Evolutionary conservation across 768 basidiomycete genomes (phyloP).

Genomic region (Cantharellus anzutake): DNA sequence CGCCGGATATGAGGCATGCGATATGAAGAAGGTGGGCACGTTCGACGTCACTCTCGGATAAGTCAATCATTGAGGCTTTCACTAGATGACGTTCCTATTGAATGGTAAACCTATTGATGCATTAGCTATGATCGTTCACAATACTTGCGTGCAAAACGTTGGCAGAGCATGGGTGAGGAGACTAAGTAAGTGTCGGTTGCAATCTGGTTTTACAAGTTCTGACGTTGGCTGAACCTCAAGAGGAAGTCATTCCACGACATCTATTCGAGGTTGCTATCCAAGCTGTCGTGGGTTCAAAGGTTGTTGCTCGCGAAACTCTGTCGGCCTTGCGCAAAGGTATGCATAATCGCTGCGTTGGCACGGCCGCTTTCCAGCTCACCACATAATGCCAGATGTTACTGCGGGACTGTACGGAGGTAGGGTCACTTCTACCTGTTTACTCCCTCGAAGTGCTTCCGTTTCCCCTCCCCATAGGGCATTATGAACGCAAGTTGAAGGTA

Average conservation of each 20-base stretch:
- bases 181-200: conserved; percentile 39
- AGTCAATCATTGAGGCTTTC: neutral
- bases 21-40: conserved; percentile 53
- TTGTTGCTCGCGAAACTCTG: conserved; percentile 78
- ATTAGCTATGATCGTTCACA: conserved; percentile 78
- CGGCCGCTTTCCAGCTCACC: neutral
- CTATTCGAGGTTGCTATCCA: conserved; percentile 93
- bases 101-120: conserved; percentile 87
- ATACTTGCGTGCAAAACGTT: conserved; percentile 51
- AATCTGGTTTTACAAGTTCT: neutral
- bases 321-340: conserved; percentile 55
- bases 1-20: conserved; percentile 66
- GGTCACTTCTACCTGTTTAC: conserved; percentile 7
- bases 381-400: conserved; percentile 46
- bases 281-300: conserved; percentile 69
- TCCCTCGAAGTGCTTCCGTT: neutral
- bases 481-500: conserved; percentile 73
- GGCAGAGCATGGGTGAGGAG: conserved; percentile 82
- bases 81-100: conserved; percentile 75
- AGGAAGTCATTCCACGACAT: conserved; percentile 83
- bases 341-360: neutral
- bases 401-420: conserved; percentile 81
- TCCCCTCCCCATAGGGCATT: conserved; percentile 39
- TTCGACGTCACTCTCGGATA: neutral
- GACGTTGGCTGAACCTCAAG: conserved; percentile 19